Percentiles rank a stretch among this genome's conserved stretches.
Conservation (phyloP, 2,329 filamentous ascomycete genomes). For the Teratosphaeria pseudoeucalypti region DNA sequence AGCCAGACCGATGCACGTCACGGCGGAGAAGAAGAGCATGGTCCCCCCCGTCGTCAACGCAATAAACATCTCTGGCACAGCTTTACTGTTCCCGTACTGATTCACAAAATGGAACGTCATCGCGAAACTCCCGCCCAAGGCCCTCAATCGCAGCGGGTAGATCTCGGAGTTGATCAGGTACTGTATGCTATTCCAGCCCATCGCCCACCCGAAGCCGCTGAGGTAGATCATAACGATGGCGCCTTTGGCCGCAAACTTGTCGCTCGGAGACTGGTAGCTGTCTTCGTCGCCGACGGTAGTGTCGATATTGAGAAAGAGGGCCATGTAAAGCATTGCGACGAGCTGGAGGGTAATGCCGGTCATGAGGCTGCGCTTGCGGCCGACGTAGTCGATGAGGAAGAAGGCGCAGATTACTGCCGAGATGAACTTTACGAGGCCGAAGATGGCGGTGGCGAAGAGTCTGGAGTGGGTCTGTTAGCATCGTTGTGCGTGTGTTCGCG, state of each 20-base stretch:
- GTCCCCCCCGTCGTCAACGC: slow-evolving; percentile 50
- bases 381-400: slow-evolving; percentile 70
- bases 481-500: background rate
- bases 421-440: slow-evolving; percentile 63
- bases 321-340: slow-evolving; percentile 46
- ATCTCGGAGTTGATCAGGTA: slow-evolving; percentile 70
- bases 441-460: slow-evolving; percentile 63
- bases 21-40: slow-evolving; percentile 63
- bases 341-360: slow-evolving; percentile 36
- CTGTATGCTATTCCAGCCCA: slow-evolving; percentile 37
- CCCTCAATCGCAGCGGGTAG: slow-evolving; percentile 64
- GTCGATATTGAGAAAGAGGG: slow-evolving; percentile 49
- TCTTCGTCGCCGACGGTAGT: slow-evolving; percentile 41
- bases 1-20: slow-evolving; percentile 55
- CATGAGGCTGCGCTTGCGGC: slow-evolving; percentile 51
- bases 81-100: slow-evolving; percentile 60
- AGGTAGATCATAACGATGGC: slow-evolving; percentile 48
- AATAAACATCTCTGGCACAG: slow-evolving; percentile 66
- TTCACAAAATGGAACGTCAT: slow-evolving; percentile 74
- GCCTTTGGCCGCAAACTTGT: slow-evolving; percentile 51
- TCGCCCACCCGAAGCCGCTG: slow-evolving; percentile 59
- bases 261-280: slow-evolving; percentile 35
- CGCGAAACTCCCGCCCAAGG: slow-evolving; percentile 57
- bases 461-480: background rate
- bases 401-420: slow-evolving; percentile 59